Evolutionary conservation across 1,284 basidiomycete species (phyloP), one percentile per base, ranked within the genome.

Genomic region (Irpex rosettiformis): DNA sequence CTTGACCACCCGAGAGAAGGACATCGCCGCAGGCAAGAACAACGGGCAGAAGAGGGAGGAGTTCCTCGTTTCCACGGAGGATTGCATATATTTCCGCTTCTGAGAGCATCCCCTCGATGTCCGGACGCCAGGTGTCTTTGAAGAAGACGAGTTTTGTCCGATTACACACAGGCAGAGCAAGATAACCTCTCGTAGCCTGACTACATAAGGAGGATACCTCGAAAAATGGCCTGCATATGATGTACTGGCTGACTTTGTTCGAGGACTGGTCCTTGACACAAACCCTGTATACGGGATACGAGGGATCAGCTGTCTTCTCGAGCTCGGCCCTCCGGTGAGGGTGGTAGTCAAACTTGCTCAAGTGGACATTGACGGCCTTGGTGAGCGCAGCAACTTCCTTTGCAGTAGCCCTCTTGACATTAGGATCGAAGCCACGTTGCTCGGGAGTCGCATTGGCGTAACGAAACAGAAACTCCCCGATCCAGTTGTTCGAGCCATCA

Each of bases 391-490:
- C 0, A 2, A 25, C 5, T 13, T 47, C 45, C 16, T 6, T 16
- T 3, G 28, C 29, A 5, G 7, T 11, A 22, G 56, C 56, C 11
- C 13, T 22, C 25, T 27, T 3, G 16, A 33, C 51, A 3, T 47
- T 40, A 10, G 21, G 22, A 29, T 70, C 70, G 48, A 58, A 54
- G 2, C 70, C 70, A 4, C 65, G 65, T 25, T 62, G 37, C 11
- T 45, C 55, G 27, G 18, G 54, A 22, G 56, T 52, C 37, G 63
- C 56, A 22, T 57, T 49, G 7, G 57, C 55, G 37, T 64, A 62
- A 10, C 65, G 61, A 54, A 58, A 66, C 16, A 70, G 51, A 56
- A 70, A 69, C 4, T 63, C 60, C 2, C 16, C 45, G 10, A 60
- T 52, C 18, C 61, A 33, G 3, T 5, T 40, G 11, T 56, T 42